These are phyloP conservation scores for Cercospora sp. DNA, from an alignment of 2,329 filamentous ascomycete species.

Conservation along the genomic window DNA sequence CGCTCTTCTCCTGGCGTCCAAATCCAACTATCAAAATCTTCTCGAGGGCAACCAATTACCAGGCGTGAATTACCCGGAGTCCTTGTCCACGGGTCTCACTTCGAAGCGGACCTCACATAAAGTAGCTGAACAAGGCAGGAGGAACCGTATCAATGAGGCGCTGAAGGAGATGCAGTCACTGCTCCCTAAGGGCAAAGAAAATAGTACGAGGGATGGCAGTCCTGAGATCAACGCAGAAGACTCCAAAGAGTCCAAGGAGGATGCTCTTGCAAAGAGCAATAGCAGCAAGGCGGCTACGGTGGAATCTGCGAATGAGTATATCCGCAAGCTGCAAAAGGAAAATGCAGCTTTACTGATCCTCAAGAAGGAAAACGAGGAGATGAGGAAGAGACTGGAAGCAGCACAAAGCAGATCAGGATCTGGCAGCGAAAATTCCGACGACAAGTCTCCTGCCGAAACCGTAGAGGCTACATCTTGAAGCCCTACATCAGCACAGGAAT, in stretches of 20 bases:
- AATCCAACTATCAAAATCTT: slow-evolving; percentile 98
- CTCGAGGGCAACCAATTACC: slow-evolving; percentile 83
- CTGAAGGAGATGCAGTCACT: slow-evolving; percentile 87
- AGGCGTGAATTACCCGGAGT: slow-evolving; percentile 72
- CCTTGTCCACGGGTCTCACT: slow-evolving; percentile 87
- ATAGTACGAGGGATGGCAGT: slow-evolving; percentile 42
- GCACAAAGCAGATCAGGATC: slow-evolving; percentile 7
- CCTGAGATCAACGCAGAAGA: slow-evolving; percentile 49
- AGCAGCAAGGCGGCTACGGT: slow-evolving; percentile 96
- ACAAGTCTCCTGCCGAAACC: slow-evolving; percentile 9
- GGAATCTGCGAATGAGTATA: slow-evolving; percentile 95
- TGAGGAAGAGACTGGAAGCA: slow-evolving; percentile 31
- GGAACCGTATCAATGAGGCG: slow-evolving; percentile 93
- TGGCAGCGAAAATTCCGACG: slow-evolving; percentile 5
- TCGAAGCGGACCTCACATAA: slow-evolving; percentile 98
- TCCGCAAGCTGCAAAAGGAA: slow-evolving; percentile 78
- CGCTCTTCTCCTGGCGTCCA: slow-evolving; percentile 80
- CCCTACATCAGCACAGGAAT: neutral
- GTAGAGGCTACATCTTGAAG: neutral
- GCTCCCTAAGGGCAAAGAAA: slow-evolving; percentile 57
- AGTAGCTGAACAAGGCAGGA: slow-evolving; percentile 90
- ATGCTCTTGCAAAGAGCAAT: slow-evolving; percentile 52
- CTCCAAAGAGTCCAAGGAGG: slow-evolving; percentile 39
- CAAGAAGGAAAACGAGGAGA: slow-evolving; percentile 36
- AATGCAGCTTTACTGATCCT: slow-evolving; percentile 29